Percentiles rank a stretch among this genome's conserved stretches.
phyloP scores from a whole-genome alignment of 2,329 filamentous ascomycete genomes.

The Colletotrichum sp. region DNA sequence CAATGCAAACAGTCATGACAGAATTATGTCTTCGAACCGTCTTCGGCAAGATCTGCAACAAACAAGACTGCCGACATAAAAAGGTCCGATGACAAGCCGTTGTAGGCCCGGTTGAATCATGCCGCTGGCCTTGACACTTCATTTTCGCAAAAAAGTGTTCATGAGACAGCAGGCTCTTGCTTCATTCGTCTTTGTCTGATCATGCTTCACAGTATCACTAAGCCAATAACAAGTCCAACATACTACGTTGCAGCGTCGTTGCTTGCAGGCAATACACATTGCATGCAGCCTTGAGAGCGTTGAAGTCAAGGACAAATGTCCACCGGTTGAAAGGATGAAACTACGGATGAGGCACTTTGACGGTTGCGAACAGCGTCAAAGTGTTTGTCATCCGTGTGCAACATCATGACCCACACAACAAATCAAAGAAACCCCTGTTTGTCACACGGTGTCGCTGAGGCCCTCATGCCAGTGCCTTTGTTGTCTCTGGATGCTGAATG shows the following conservation, averaged over 20 bases:
- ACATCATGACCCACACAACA: neutral
- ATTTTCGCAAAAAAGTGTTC: neutral
- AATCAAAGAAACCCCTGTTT: neutral
- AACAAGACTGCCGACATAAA: neutral
- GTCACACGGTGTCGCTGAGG: neutral
- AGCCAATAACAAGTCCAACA: neutral
- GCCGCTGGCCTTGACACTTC: neutral
- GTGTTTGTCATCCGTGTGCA: neutral
- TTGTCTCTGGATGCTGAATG: neutral
- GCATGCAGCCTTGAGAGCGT: neutral
- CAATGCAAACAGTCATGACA: neutral
- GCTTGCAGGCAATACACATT: neutral
- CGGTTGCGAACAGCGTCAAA: neutral
- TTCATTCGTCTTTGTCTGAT: neutral
- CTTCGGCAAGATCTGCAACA: neutral
- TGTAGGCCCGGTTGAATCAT: neutral
- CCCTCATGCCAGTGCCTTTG: neutral
- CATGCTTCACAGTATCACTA: neutral
- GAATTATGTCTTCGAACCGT: neutral
- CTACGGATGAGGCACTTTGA: neutral
- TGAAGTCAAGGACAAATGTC: neutral
- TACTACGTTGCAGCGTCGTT: neutral
- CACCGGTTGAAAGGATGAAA: neutral
- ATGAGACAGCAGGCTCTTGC: neutral
- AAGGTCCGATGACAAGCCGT: neutral